Percentiles rank a stretch among this genome's conserved stretches.
phyloP scores from a whole-genome alignment of 805 yeast species.

The Kodamaea fukazawae region DNA sequence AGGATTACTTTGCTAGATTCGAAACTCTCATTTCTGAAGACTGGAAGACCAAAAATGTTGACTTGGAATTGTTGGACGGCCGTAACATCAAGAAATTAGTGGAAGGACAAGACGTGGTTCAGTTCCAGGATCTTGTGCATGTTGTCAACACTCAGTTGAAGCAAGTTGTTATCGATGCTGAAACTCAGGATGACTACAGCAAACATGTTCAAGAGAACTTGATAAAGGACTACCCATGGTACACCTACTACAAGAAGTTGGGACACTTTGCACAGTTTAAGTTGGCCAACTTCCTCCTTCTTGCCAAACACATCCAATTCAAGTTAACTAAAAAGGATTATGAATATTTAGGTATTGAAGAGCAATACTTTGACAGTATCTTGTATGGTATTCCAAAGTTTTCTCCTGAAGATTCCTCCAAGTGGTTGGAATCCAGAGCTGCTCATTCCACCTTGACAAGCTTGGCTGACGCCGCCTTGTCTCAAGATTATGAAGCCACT shows the following conservation, averaged over 20 bases:
- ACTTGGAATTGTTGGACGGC: neutral
- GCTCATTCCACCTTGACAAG: conserved; percentile 20
- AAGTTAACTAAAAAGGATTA: conserved; percentile 18
- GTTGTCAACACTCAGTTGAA: neutral
- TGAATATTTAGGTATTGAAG: conserved; percentile 15
- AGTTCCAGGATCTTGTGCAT: neutral
- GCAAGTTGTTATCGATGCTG: neutral
- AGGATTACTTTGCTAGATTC: conserved; percentile 18
- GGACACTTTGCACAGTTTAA: conserved; percentile 56
- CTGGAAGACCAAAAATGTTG: neutral
- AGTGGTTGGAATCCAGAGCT: conserved; percentile 8
- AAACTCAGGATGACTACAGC: conserved; percentile 22
- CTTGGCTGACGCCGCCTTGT: conserved; percentile 19
- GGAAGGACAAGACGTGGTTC: neutral
- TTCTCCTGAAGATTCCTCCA: conserved; percentile 6
- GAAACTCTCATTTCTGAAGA: conserved; percentile 10
- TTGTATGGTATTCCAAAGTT: conserved; percentile 22
- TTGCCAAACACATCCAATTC: conserved; percentile 35
- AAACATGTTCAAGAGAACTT: conserved; percentile 48
- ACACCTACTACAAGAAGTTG: conserved; percentile 56
- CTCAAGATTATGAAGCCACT: conserved; percentile 22
- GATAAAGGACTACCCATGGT: conserved; percentile 76
- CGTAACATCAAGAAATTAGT: neutral
- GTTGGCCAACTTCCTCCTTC: conserved; percentile 49
- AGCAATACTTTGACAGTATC: conserved; percentile 18